A percentile compares a stretch with the other conserved stretches of the same genome.
phyloP scores from a whole-genome alignment of 1,284 basidiomycete genomes.

The Heimioporus retisporus region DNA sequence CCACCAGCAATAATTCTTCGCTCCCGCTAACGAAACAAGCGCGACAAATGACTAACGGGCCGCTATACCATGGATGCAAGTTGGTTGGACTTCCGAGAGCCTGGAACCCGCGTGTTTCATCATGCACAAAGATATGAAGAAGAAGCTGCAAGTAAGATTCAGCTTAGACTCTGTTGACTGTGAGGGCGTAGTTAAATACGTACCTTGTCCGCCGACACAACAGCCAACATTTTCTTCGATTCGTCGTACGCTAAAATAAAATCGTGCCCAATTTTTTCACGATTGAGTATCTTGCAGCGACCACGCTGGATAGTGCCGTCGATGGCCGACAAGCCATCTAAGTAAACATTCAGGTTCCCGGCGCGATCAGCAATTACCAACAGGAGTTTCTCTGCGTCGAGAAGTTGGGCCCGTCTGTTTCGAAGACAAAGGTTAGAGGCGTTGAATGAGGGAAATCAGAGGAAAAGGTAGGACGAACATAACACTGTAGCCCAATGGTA shows the following conservation, averaged over 20 bases:
- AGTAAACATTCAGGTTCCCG: slow-evolving; percentile 47
- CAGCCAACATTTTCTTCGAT: slow-evolving; percentile 53
- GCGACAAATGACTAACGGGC: slow-evolving; percentile 43
- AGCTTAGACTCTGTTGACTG: slow-evolving; percentile 35
- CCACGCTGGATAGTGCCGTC: slow-evolving; percentile 42
- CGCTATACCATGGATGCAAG: slow-evolving; percentile 56
- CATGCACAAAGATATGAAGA: slow-evolving; percentile 54
- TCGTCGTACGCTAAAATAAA: slow-evolving; percentile 63
- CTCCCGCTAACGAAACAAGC: slow-evolving; percentile 55
- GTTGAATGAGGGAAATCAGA: not conserved
- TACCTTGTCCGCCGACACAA: slow-evolving; percentile 56
- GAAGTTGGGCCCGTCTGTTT: slow-evolving; percentile 47
- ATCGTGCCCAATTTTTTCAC: slow-evolving; percentile 56
- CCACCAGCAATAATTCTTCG: slow-evolving; percentile 63
- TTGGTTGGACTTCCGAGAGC: slow-evolving; percentile 53
- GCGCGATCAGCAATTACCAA: slow-evolving; percentile 50
- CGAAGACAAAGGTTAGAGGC: slow-evolving; percentile 7
- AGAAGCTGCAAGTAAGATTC: slow-evolving; percentile 34
- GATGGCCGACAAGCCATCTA: slow-evolving; percentile 48
- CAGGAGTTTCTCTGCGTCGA: slow-evolving; percentile 52
- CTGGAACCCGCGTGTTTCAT: slow-evolving; percentile 49
- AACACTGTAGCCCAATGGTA: slow-evolving; percentile 48
- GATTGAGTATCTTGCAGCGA: slow-evolving; percentile 48
- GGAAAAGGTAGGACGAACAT: slow-evolving; percentile 41
- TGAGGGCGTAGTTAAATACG: not conserved